Percentiles rank a stretch among this genome's conserved stretches.
Evolutionary conservation across 2,329 filamentous ascomycete genomes (phyloP).

Genomic region (Cytospora chrysosperma): DNA sequence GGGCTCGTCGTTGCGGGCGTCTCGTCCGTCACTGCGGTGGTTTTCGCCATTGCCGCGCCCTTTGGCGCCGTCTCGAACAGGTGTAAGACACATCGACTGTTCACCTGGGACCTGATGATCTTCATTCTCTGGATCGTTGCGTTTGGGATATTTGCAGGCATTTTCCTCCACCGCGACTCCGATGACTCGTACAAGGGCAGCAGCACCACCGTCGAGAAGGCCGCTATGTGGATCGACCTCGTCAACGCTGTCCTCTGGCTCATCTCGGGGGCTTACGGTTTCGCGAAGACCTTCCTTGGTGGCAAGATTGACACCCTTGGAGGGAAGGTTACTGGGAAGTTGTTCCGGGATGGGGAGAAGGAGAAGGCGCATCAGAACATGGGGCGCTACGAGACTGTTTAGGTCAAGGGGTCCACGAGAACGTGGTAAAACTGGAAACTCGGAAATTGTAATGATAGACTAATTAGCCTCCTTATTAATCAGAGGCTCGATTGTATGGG

Average conservation of each 20-base stretch:
- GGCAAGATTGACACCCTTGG: slow-evolving; percentile 40
- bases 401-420: not conserved
- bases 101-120: slow-evolving; percentile 44
- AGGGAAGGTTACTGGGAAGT: slow-evolving; percentile 39
- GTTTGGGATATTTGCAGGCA: slow-evolving; percentile 70
- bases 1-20: slow-evolving; percentile 59
- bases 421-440: not conserved
- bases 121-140: slow-evolving; percentile 60
- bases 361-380: not conserved
- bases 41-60: slow-evolving; percentile 41
- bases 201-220: slow-evolving; percentile 58
- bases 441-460: not conserved
- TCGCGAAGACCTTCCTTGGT: slow-evolving; percentile 40
- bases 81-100: slow-evolving; percentile 43
- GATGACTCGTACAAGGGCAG: slow-evolving; percentile 47
- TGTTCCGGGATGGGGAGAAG: slow-evolving; percentile 29
- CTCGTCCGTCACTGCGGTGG: slow-evolving; percentile 50
- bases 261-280: slow-evolving; percentile 43
- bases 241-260: slow-evolving; percentile 68
- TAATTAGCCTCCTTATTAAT: not conserved
- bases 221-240: slow-evolving; percentile 71
- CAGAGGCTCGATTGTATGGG: not conserved
- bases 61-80: slow-evolving; percentile 35
- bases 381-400: slow-evolving; percentile 7
- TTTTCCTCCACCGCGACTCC: slow-evolving; percentile 64